These are phyloP conservation scores for Cutaneotrichosporon dermatis DNA, from an alignment of 1,284 basidiomycete species.

Conservation along the genomic window DNA sequence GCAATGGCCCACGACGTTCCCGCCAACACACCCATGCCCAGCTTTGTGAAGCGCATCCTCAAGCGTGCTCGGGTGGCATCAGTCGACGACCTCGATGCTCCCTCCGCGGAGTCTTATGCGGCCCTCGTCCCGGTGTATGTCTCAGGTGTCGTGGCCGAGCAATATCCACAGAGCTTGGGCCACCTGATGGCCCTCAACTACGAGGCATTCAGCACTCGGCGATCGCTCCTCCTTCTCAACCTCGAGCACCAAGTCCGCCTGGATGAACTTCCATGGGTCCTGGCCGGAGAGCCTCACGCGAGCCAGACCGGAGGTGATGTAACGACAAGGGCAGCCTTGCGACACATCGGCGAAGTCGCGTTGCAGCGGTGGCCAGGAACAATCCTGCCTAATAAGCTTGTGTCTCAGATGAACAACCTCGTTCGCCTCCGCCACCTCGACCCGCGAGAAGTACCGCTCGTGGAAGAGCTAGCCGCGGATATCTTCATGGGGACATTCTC, in stretches of 20 bases:
- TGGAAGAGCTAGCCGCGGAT: constrained; percentile 11
- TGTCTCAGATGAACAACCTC: constrained; percentile 7
- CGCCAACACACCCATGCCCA: not conserved
- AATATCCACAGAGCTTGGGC: constrained; percentile 1
- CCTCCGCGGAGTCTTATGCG: not conserved
- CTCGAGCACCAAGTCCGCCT: constrained; percentile 11
- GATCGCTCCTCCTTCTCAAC: constrained; percentile 8
- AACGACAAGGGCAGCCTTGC: not conserved
- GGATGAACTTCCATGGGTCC: constrained; percentile 12
- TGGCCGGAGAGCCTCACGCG: not conserved
- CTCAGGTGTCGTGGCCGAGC: not conserved
- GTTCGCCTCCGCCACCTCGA: not conserved
- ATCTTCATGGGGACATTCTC: constrained; percentile 13
- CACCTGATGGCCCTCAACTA: constrained; percentile 10
- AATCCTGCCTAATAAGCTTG: constrained; percentile 7
- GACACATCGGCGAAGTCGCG: not conserved
- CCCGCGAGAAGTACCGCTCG: not conserved
- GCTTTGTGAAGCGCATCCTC: not conserved
- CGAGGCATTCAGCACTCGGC: constrained; percentile 7
- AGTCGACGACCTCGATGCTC: not conserved
- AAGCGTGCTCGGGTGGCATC: not conserved
- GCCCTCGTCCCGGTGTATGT: not conserved
- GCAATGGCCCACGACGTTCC: not conserved
- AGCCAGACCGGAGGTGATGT: not conserved
- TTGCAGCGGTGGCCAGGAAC: constrained; percentile 9